These are phyloP conservation scores for Chlamydomonas urium DNA, from an alignment of 139 green algal genomes.

Conservation along the genomic window DNA sequence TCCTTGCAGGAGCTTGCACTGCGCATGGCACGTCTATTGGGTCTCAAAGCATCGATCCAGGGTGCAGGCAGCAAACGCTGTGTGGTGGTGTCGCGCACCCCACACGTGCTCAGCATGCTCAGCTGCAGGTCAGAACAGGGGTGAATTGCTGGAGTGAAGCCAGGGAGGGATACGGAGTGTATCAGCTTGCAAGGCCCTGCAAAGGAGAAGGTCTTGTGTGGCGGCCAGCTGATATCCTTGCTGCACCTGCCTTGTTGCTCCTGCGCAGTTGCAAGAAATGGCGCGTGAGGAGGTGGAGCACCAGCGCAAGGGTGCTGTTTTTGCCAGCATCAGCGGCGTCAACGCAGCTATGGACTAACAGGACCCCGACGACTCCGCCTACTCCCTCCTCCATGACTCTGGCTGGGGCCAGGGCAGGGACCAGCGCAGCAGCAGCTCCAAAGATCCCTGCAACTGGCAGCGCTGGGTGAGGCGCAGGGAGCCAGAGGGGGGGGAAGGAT, in stretches of 20 bases:
- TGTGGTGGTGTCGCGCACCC: slow-evolving; percentile 29
- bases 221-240: no score
- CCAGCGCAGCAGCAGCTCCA: slow-evolving; percentile 3
- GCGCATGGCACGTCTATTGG: neutral
- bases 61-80: slow-evolving; percentile 25
- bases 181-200: no score
- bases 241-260: no score
- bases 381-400: no score
- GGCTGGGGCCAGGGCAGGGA: no score
- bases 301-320: slow-evolving; percentile 21
- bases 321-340: neutral
- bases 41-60: slow-evolving; percentile 13
- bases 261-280: slow-evolving; percentile 19
- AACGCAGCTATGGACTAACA: slow-evolving; percentile 13
- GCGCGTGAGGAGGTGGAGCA: slow-evolving; percentile 18
- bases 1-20: slow-evolving; percentile 10
- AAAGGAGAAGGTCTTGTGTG: no score
- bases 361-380: no score
- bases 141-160: no score
- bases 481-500: neutral
- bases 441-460: neutral
- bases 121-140: no score
- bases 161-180: no score
- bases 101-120: neutral
- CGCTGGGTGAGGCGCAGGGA: neutral